Conservation (phyloP, 768 basidiomycete species). For the Mycena alexandri region DNA sequence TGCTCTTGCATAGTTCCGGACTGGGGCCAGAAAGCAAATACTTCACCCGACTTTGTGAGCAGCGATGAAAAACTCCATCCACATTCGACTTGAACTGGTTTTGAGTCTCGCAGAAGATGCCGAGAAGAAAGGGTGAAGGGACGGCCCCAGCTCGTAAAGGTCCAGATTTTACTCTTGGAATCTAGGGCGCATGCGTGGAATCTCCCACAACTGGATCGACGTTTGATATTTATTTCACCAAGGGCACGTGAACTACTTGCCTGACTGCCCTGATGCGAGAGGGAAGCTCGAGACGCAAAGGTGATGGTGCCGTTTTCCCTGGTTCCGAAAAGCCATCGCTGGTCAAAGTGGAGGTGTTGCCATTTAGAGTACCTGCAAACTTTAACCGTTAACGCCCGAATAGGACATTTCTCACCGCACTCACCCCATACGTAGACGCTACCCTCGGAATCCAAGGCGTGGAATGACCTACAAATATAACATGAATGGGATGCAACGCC, state of each 20-base stretch:
- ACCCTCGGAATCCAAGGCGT: conserved; percentile 84
- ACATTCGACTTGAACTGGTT: conserved; percentile 74
- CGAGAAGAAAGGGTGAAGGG: conserved; percentile 73
- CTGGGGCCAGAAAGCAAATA: conserved; percentile 83
- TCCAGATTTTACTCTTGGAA: conserved; percentile 72
- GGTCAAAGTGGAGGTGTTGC: conserved; percentile 52
- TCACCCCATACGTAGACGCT: conserved; percentile 86
- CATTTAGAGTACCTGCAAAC: conserved; percentile 71
- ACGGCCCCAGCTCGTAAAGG: conserved; percentile 82
- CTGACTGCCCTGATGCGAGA: conserved; percentile 72
- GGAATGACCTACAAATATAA: conserved; percentile 75
- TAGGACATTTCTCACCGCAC: conserved; percentile 23
- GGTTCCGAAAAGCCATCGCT: conserved; percentile 70
- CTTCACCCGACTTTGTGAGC: conserved; percentile 78
- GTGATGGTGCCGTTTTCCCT: conserved; percentile 62
- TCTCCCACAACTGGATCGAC: conserved; percentile 75
- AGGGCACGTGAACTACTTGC: conserved; percentile 49
- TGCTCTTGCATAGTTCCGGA: conserved; percentile 54
- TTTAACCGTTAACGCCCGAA: neutral
- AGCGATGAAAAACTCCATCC: conserved; percentile 87
- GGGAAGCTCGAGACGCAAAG: conserved; percentile 72
- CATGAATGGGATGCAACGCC: conserved; percentile 9
- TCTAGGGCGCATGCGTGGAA: conserved; percentile 79
- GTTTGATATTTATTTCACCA: neutral
- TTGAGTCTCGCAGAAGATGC: conserved; percentile 55